Evolutionary conservation across 495 filamentous ascomycete species (phyloP).

Genomic region (Hyphodiscus hymeniophilus): DNA sequence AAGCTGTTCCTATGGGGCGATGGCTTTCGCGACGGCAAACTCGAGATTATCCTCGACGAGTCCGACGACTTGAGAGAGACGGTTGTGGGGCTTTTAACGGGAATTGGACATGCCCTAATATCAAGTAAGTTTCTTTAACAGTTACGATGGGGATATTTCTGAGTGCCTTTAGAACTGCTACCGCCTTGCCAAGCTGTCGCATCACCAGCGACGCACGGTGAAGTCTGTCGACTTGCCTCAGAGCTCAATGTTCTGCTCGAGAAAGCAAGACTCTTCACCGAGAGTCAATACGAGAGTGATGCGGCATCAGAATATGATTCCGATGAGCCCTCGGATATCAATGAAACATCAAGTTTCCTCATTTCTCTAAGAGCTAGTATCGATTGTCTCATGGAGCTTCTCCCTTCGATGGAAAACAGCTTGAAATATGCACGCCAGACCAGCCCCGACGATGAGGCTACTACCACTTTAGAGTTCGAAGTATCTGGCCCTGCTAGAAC

Average conservation of each 20-base stretch:
- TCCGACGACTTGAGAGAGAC: constrained; percentile 14
- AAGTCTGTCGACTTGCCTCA: not conserved
- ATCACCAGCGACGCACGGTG: not conserved
- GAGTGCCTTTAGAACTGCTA: not conserved
- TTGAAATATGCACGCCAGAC: not conserved
- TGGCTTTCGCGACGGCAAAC: constrained; percentile 10
- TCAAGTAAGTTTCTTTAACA: not conserved
- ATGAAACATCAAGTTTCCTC: not conserved
- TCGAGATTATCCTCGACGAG: constrained; percentile 21
- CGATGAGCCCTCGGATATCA: not conserved
- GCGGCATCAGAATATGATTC: not conserved
- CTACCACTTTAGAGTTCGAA: not conserved
- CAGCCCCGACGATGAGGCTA: not conserved
- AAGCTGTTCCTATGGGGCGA: constrained; percentile 25
- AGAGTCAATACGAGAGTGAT: not conserved
- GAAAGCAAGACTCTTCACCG: not conserved
- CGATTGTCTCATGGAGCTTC: constrained; percentile 10
- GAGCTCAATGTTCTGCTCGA: too few species aligned
- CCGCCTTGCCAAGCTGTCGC: not conserved
- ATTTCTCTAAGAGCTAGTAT: constrained; percentile 1
- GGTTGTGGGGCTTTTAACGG: not conserved
- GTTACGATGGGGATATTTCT: not conserved
- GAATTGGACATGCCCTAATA: constrained; percentile 1
- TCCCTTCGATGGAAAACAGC: constrained; percentile 9
- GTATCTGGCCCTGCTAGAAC: constrained; percentile 4